These are phyloP conservation scores for Umbelopsis sp. DNA, from an alignment of 192 early-diverging fungal species.

Conservation along the genomic window DNA sequence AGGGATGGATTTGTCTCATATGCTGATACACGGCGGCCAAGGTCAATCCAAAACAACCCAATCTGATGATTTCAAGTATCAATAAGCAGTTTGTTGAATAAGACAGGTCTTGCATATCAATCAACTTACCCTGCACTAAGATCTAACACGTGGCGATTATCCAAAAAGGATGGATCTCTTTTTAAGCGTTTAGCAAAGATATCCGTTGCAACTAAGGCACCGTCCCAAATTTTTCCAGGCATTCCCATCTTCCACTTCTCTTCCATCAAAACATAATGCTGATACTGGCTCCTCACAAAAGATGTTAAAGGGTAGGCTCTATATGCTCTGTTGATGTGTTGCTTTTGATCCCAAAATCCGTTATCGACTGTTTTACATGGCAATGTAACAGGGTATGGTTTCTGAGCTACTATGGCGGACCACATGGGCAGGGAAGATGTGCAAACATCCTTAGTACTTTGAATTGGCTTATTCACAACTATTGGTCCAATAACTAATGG, in stretches of 20 bases:
- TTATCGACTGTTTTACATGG: not conserved
- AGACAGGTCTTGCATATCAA: not conserved
- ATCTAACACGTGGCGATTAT: constrained; percentile 45
- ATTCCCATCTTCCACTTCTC: constrained; percentile 48
- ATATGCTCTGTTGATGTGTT: constrained; percentile 11
- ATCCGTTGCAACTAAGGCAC: constrained; percentile 46
- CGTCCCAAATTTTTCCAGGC: constrained; percentile 57
- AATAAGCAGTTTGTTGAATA: not conserved
- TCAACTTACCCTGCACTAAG: constrained; percentile 48
- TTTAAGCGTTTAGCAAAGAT: constrained; percentile 32
- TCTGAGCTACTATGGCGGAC: constrained; percentile 7
- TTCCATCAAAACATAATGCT: constrained; percentile 23
- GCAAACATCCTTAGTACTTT: not conserved
- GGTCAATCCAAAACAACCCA: not conserved
- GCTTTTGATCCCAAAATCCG: constrained; percentile 8
- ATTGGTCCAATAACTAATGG: constrained; percentile 15
- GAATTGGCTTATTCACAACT: not conserved
- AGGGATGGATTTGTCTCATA: not conserved
- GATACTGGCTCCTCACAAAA: constrained; percentile 18
- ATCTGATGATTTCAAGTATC: not conserved
- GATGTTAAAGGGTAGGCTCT: not conserved
- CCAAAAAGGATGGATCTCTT: constrained; percentile 30
- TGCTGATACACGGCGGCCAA: not conserved
- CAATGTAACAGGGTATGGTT: not conserved
- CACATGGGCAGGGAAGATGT: not conserved